Percentiles rank a stretch among this genome's conserved stretches.
Evolutionary conservation across 2,329 filamentous ascomycete genomes (phyloP).

Genomic region (Xylaria sp.): DNA sequence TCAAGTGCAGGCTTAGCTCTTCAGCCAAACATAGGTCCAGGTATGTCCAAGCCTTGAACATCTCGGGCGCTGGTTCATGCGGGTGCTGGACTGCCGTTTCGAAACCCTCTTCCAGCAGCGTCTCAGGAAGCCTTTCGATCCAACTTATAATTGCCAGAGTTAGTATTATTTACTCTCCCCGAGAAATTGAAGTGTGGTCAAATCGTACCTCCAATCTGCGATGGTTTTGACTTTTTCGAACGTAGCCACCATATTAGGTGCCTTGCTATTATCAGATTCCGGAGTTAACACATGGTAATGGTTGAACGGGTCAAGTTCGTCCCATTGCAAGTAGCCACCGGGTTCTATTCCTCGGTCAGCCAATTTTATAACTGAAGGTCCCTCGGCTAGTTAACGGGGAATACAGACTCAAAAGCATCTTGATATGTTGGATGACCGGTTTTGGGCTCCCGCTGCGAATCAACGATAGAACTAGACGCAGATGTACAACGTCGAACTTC

Average conservation of each 20-base stretch:
- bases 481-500: conserved; percentile 31
- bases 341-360: conserved; percentile 31
- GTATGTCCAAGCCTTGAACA: conserved; percentile 26
- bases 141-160: conserved; percentile 15
- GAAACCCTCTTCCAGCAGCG: conserved; percentile 31
- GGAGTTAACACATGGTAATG: conserved; percentile 26
- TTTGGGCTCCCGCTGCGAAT: conserved; percentile 26
- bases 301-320: conserved; percentile 31
- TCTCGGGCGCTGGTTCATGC: conserved; percentile 20
- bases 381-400: too few relatives aligned
- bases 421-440: conserved; percentile 33
- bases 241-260: conserved; percentile 21
- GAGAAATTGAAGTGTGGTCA: neutral
- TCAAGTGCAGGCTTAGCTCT: conserved; percentile 28
- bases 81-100: conserved; percentile 14
- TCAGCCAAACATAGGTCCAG: conserved; percentile 27
- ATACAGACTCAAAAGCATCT: conserved; percentile 32
- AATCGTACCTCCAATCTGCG: conserved; percentile 31
- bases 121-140: conserved; percentile 27
- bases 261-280: neutral
- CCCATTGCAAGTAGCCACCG: conserved; percentile 36
- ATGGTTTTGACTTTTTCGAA: conserved; percentile 19
- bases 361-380: too few relatives aligned
- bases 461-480: conserved; percentile 32
- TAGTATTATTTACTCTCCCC: neutral